Evolutionary conservation across 208 protist species (phyloP).

Genomic region (Tritrichomonas musculus): DNA sequence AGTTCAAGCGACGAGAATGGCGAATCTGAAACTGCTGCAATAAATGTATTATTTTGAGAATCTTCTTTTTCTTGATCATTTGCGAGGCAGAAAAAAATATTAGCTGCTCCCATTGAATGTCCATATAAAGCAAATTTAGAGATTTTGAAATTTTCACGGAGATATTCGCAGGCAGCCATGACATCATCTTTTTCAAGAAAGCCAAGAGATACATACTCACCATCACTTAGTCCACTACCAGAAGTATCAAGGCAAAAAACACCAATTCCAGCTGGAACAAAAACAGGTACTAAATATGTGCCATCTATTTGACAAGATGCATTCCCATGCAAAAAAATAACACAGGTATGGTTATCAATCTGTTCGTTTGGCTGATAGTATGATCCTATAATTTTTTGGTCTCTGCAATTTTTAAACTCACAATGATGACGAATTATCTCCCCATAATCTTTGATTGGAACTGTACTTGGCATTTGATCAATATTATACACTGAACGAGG

Average conservation of each 20-base stretch:
- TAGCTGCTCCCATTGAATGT: not conserved
- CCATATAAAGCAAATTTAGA: not conserved
- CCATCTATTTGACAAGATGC: not conserved
- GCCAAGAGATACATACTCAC: conserved; percentile 7
- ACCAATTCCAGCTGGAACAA: not conserved
- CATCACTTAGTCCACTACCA: not conserved
- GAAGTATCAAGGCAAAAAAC: not conserved
- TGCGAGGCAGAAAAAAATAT: not conserved
- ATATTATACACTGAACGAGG: not conserved
- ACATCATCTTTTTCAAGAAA: conserved; percentile 12
- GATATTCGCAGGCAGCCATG: not conserved
- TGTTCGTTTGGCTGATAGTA: not conserved
- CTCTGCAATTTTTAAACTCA: not conserved
- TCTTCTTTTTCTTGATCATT: no score
- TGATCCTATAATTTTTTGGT: not conserved
- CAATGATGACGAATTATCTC: not conserved
- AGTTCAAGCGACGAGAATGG: not conserved
- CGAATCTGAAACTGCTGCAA: not conserved
- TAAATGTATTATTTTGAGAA: no score
- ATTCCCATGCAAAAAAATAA: conserved; percentile 25
- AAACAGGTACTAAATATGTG: not conserved
- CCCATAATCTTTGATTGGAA: not conserved
- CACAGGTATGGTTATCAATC: not conserved
- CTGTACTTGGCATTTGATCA: not conserved
- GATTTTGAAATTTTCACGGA: not conserved